A percentile compares a stretch with the other conserved stretches of the same genome.
These are phyloP conservation scores for Carex littledalei DNA, from an alignment of 176 grass and related monocot genomes.

Conservation along the genomic window DNA sequence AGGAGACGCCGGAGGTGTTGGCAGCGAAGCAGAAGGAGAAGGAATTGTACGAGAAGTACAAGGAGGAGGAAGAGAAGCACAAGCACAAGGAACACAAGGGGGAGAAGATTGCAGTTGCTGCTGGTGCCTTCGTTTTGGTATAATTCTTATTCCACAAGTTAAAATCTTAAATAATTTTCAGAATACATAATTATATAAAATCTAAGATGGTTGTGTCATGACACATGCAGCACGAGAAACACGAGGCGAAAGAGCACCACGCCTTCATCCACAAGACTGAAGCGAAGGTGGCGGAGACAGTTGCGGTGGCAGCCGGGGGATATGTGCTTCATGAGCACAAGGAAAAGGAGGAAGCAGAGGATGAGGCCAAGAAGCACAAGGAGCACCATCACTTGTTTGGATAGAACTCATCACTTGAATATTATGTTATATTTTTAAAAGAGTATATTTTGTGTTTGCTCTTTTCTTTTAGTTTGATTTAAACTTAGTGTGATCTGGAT, in stretches of 20 bases:
- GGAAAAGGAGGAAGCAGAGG: slow-evolving; percentile 77
- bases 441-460: neutral
- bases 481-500: neutral
- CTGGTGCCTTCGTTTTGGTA: slow-evolving; percentile 70
- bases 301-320: slow-evolving; percentile 49
- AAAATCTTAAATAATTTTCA: neutral
- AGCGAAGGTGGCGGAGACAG: slow-evolving; percentile 61
- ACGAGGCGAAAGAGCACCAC: slow-evolving; percentile 71
- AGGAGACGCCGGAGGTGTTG: slow-evolving; percentile 24
- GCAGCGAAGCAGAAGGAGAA: slow-evolving; percentile 28
- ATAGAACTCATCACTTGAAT: neutral
- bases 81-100: slow-evolving; percentile 91
- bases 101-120: slow-evolving; percentile 43
- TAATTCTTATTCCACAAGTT: neutral
- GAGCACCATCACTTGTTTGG: slow-evolving; percentile 63
- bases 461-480: neutral
- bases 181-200: neutral
- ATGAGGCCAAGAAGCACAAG: slow-evolving; percentile 66
- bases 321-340: slow-evolving; percentile 85
- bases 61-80: slow-evolving; percentile 71
- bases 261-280: slow-evolving; percentile 69
- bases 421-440: neutral
- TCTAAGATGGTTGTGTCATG: neutral
- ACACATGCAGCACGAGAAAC: slow-evolving; percentile 69
- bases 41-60: slow-evolving; percentile 36